Base-by-base conservation (phyloP, 2,329 filamentous ascomycete species). In the Phialophora verrucosa region DNA sequence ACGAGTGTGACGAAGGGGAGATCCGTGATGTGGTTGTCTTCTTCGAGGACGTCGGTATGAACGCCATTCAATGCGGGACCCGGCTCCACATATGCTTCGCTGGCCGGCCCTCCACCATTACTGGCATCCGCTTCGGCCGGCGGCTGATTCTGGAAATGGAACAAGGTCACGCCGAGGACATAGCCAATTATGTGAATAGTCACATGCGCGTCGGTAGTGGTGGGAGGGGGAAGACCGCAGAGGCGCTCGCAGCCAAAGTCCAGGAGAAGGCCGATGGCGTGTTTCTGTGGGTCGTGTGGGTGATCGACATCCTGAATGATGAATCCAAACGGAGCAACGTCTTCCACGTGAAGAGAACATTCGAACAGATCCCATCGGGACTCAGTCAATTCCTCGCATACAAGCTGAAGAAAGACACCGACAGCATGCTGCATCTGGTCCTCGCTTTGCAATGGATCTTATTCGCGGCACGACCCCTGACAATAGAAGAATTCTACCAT, bases 311-410 rank as follows among this genome's bases (percentile, higher is more conserved):
- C 3, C 72, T 85, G 1, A 83, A 84, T 57, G 77, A 77, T 53
- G 79, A 81, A 65, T 77, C 73, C 62, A 72, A 72, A 7, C 31
- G 69, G 3, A 75, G 79, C 23, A 70, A 73, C 0, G 67, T 78
- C 0, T 68, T 74, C 25, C 68, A 65, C 0, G 62, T 83, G 3
- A 69, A 72, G 23, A 66, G 74, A 62, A 74, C 73, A 63, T 73
- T 84, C 1, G 25, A 72, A 7, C 76, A 82, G 31, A 76, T 82
- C 35, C 82, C 81, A 0, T 57, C 59, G 6, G 75, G 76, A 0
- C 74, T 89, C 0, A 71, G 77, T 42, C 75, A 83, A 0, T 70
- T 89, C 0, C 88, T 89, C 65, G 76, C 75, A 2, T 75, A 84
- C 17, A 83, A 88, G 0, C 63, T 88, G 1, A 79, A 64, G 0